Percentiles rank a stretch among this genome's conserved stretches.
Conservation (phyloP, 78 protist genomes). For the Dictyostelium intermedium region DNA sequence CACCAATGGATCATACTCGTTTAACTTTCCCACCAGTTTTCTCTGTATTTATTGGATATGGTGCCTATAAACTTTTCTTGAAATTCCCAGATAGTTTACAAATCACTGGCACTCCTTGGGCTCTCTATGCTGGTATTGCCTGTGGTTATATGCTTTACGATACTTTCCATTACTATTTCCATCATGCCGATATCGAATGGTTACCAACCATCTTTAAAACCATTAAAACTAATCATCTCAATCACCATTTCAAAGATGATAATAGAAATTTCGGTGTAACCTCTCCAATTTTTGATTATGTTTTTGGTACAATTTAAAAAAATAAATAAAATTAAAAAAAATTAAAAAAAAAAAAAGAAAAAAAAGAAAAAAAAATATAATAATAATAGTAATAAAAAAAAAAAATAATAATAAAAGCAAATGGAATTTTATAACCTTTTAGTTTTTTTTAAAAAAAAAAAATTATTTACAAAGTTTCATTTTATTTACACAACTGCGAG, state of each 20-base stretch:
- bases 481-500: neutral
- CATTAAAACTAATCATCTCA: conserved; percentile 64
- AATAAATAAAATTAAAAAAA: neutral
- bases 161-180: conserved; percentile 81
- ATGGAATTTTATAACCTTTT: too few relatives aligned
- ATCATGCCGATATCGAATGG: conserved; percentile 74
- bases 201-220: conserved; percentile 30
- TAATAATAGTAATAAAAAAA: neutral
- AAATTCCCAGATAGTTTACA: conserved; percentile 20
- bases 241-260: conserved; percentile 80
- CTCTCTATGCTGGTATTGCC: conserved; percentile 71
- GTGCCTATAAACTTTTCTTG: conserved; percentile 9
- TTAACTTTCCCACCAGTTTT: conserved; percentile 85
- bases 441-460: too few relatives aligned
- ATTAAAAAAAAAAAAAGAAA: neutral
- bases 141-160: conserved; percentile 75
- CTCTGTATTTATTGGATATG: conserved; percentile 50
- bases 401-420: neutral
- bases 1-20: conserved; percentile 86
- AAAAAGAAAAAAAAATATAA: neutral
- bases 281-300: conserved; percentile 69
- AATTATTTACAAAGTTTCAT: neutral
- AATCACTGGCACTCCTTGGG: conserved; percentile 47
- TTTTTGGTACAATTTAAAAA: conserved; percentile 61
- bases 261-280: conserved; percentile 77